Conservation (phyloP, 768 basidiomycete genomes). For the Russula abietina region DNA sequence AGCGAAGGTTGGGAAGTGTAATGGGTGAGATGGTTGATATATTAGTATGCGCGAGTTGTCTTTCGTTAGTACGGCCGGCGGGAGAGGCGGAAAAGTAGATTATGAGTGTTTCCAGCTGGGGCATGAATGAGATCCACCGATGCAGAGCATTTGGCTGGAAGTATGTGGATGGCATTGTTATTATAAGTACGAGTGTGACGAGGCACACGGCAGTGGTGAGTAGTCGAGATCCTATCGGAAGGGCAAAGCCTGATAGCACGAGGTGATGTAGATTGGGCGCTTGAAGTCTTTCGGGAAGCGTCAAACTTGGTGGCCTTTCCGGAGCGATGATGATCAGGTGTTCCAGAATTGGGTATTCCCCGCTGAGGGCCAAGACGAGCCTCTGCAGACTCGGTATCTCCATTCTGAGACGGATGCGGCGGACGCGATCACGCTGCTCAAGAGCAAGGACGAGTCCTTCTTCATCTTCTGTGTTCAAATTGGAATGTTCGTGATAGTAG, state of each 20-base stretch:
- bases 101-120: background rate
- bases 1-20: slow-evolving; percentile 1
- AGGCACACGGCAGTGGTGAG: background rate
- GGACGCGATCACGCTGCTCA: too few relatives aligned
- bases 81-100: background rate
- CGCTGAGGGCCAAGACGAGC: background rate
- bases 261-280: background rate
- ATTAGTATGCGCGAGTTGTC: background rate
- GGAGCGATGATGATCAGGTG: too few relatives aligned
- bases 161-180: background rate
- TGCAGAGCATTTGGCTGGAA: background rate
- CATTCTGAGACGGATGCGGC: background rate
- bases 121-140: background rate
- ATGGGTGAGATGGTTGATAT: background rate
- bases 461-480: background rate
- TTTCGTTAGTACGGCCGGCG: background rate
- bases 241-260: background rate
- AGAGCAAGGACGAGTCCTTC: too few relatives aligned
- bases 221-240: background rate
- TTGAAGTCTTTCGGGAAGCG: background rate
- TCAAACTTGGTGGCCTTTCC: background rate
- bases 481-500: background rate
- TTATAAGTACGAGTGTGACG: background rate
- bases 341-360: background rate
- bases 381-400: background rate